A percentile compares a stretch with the other conserved stretches of the same genome.
These are phyloP conservation scores for Suillus clintonianus DNA, from an alignment of 768 basidiomycete genomes.

Conservation along the genomic window DNA sequence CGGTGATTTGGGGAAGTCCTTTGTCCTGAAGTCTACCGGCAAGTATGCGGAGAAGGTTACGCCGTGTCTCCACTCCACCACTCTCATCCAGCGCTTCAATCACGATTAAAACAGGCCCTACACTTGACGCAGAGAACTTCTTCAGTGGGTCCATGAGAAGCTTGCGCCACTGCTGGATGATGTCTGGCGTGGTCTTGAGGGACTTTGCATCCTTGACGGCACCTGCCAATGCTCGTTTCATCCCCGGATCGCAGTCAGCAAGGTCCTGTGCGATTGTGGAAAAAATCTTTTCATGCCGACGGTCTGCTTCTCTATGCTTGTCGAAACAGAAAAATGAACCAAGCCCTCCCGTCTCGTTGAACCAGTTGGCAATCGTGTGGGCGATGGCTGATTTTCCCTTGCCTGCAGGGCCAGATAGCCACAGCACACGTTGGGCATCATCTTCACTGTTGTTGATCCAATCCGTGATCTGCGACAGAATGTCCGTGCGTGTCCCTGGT, in stretches of 20 bases:
- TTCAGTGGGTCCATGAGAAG: neutral
- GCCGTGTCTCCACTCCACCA: too few species aligned
- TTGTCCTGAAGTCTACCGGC: too few species aligned
- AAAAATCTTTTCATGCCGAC: slow-evolving; percentile 12
- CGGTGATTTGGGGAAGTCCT: too few species aligned
- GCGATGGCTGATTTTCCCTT: slow-evolving; percentile 24
- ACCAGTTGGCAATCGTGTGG: too few species aligned
- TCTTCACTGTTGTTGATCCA: slow-evolving; percentile 21
- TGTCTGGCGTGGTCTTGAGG: neutral
- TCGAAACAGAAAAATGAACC: slow-evolving; percentile 14
- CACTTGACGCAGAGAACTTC: too few species aligned
- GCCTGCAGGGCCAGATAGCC: slow-evolving; percentile 27
- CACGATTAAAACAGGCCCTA: too few species aligned
- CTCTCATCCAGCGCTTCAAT: too few species aligned
- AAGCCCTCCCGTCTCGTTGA: slow-evolving; percentile 11
- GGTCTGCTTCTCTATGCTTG: slow-evolving; percentile 1
- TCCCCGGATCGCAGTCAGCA: neutral
- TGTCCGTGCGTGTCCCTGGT: slow-evolving; percentile 21
- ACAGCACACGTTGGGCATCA: slow-evolving; percentile 13
- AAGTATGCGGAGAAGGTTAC: too few species aligned
- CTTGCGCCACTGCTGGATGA: slow-evolving; percentile 1
- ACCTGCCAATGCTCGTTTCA: too few species aligned
- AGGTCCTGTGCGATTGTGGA: slow-evolving; percentile 22
- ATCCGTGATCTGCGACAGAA: slow-evolving; percentile 26
- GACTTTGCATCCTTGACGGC: neutral